Evolutionary conservation across 768 basidiomycete genomes (phyloP), one percentile per base, ranked within the genome.

Genomic region (Calocybe cyanea): DNA sequence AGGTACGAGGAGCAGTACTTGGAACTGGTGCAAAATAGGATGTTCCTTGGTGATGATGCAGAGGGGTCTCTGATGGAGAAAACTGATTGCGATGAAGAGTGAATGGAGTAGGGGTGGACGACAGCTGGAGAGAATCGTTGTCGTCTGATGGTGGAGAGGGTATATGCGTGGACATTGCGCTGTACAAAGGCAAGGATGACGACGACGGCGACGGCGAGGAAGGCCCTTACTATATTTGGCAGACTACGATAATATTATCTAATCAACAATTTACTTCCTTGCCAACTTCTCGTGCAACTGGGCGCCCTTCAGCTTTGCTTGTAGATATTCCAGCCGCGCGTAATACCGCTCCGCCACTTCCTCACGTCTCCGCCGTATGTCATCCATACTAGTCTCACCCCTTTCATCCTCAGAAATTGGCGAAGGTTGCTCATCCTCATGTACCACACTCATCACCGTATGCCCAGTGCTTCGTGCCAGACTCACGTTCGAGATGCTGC

Each of bases 281-380:
- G 85, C 53, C 54, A 92, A 64, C 61, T 88, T 87, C 69, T 92
- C 90, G 51, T 85, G 86, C 57, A 92, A 61, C 66, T 90, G 85
- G 1, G 87, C 89, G 15, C 85, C 84, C 65, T 89, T 90, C 59
- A 92, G 60, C 65, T 86, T 85, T 30, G 89, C 89, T 28, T 85
- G 78, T 54, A 92, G 67, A 59, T 87, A 92, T 51, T 89, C 87
- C 57, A 92, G 61, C 38, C 88, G 80, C 25, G 76, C 76, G 45
- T 86, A 83, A 56, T 92, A 92, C 53, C 87, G 76, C 52, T 67
- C 70, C 25, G 73, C 75, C 23, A 92, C 85, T 56, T 89, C 87
- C 44, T 77, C 80, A 30, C 85, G 70, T 51, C 86, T 73, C 50
- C 77, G 62, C 44, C 83, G 77, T 46, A 92, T 82, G 43, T 87